phyloP scores from a whole-genome alignment of 2,329 filamentous ascomycete genomes.

The Epichloe glyceriae region DNA sequence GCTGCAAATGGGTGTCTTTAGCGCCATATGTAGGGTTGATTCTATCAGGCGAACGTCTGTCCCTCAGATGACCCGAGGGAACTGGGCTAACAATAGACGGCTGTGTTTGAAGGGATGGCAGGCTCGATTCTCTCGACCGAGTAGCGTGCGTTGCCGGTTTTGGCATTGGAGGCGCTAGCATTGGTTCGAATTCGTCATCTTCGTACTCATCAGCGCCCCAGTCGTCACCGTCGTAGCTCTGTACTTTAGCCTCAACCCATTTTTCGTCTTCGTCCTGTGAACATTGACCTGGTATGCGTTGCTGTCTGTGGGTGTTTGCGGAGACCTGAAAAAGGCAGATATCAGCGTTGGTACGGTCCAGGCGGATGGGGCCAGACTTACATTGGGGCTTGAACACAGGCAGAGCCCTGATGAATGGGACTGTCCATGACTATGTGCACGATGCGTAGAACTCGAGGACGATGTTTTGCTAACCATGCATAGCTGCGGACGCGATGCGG shows the following conservation, averaged over 20 bases:
- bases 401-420: slow-evolving; percentile 16
- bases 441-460: background rate
- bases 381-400: slow-evolving; percentile 16
- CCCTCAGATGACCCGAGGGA: background rate
- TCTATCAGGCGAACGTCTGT: slow-evolving; percentile 1
- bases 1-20: background rate
- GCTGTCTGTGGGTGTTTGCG: slow-evolving; percentile 18
- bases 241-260: slow-evolving; percentile 82
- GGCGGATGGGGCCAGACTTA: slow-evolving; percentile 8
- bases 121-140: background rate
- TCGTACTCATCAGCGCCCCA: slow-evolving; percentile 67
- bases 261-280: slow-evolving; percentile 83
- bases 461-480: slow-evolving; percentile 4
- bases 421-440: slow-evolving; percentile 15
- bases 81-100: background rate
- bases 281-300: slow-evolving; percentile 67
- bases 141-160: background rate
- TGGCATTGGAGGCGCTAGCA: background rate
- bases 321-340: slow-evolving; percentile 12
- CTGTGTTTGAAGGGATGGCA: slow-evolving; percentile 6
- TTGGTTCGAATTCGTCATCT: slow-evolving; percentile 36
- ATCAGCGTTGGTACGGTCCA: slow-evolving; percentile 5
- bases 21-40: background rate
- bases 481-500: background rate
- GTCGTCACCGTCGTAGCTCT: slow-evolving; percentile 84